A percentile compares a stretch with the other conserved stretches of the same genome.
Evolutionary conservation across 2,329 filamentous ascomycete species (phyloP).

Genomic region (Xylaria sp.): DNA sequence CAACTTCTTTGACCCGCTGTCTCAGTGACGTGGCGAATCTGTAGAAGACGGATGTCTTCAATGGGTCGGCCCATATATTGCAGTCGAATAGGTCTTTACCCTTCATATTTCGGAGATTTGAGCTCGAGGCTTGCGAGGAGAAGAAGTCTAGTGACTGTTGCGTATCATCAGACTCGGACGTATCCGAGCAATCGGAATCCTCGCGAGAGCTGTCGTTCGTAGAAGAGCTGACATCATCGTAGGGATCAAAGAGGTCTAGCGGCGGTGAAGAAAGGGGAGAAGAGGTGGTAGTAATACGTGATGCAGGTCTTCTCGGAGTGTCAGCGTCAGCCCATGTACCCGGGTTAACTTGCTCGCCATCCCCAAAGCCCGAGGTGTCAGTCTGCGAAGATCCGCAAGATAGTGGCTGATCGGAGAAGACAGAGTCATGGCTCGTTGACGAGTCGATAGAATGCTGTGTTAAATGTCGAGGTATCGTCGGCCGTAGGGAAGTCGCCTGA

Average conservation of each 20-base stretch:
- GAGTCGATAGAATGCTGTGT: conserved; percentile 44
- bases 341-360: neutral
- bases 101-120: conserved; percentile 70
- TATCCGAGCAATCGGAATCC: conserved; percentile 48
- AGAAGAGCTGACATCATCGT: conserved; percentile 51
- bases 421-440: conserved; percentile 43
- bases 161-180: conserved; percentile 59
- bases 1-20: conserved; percentile 71
- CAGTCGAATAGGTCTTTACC: conserved; percentile 78
- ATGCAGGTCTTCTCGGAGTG: conserved; percentile 42
- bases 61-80: conserved; percentile 74
- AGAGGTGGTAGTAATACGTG: conserved; percentile 55
- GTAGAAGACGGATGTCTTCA: conserved; percentile 77
- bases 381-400: conserved; percentile 46
- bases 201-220: conserved; percentile 56
- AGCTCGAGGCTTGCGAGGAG: conserved; percentile 54
- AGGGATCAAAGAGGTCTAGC: conserved; percentile 63
- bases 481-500: conserved; percentile 39
- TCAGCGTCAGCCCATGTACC: conserved; percentile 40
- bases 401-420: conserved; percentile 42
- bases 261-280: conserved; percentile 70
- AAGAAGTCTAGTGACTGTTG: conserved; percentile 55
- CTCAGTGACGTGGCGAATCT: conserved; percentile 76
- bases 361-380: conserved; percentile 39
- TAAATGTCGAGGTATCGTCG: conserved; percentile 41